Evolutionary conservation across 768 basidiomycete species (phyloP), one percentile per base, ranked within the genome.

Genomic region (Lactarius trivialis): DNA sequence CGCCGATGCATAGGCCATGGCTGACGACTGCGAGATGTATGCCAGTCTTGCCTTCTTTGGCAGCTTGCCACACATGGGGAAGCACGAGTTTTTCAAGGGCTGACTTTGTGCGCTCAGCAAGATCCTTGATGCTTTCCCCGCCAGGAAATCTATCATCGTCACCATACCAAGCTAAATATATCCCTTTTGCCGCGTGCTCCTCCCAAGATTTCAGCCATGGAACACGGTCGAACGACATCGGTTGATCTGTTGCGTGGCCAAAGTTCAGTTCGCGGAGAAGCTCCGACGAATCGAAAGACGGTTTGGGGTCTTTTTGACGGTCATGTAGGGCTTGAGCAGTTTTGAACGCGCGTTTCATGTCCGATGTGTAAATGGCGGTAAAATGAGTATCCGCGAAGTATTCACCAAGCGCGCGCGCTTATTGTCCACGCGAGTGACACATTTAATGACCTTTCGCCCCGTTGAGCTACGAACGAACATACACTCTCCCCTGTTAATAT

Each of bases 261-360:
- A 85, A 90, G 69, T 80, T 68, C 70, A 86, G 87, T 71, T 91
- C 90, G 45, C 84, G 79, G 3, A 91, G 74, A 53, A 83, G 75
- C 11, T 72, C 71, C 3, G 83, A 82, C 15, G 78, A 73, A 26
- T 71, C 75, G 41, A 87, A 71, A 8, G 78, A 72, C 0, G 81
- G 79, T 61, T 78, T 77, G 28, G 79, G 77, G 34, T 76, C 69
- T 7, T 68, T 64, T 68, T 87, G 86, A 7, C 75, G 76, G 7
- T 78, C 74, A 33, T 74, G 75, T 33, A 91, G 71, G 12, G 79
- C 81, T 61, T 80, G 67, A 0, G 89, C 88, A 0, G 88, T 91
- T 65, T 75, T 75, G 52, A 76, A 72, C 3, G 88, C 84, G 12
- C 91, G 83, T 68, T 81, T 78, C 52, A 91, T 78, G 52, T 83